Base-by-base conservation (phyloP, 2,329 filamentous ascomycete species). In the Colletotrichum liaoningense region DNA sequence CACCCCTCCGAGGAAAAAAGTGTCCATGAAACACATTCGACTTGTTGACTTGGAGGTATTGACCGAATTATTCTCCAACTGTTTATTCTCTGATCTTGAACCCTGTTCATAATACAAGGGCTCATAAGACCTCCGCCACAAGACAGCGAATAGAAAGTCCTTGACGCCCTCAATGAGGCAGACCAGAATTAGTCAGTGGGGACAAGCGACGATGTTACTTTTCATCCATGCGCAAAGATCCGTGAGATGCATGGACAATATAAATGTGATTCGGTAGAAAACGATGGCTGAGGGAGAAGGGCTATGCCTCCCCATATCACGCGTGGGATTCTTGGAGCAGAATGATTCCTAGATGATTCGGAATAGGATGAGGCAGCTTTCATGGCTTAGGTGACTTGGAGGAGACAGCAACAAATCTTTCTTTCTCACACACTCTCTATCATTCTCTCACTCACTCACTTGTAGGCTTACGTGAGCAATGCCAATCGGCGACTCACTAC, bases 131-230 rank as follows among this genome's bases (percentile, higher is more conserved):
- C 59, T 69, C 49, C 52, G 30, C 49, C 19, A 14, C n/a, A 5
- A 22, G 35, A 16, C 14, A 33, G 52, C 35, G 52, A 65, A 58
- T 58, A 62, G 26, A n/a, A 24, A 19, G n/a, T 12, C 62, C 35
- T 49, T 24, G 30, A n/a, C 24, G 42, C 38, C 24, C 54, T 52
- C 38, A 66, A 66, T 38, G 14, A 66, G 54, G 60, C 54, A 67
- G 64, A 67, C 19, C 12, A 5, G 12, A 54, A 38, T 26, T 12
- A 49, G 16, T 16, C 19, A 0, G 42, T 49, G 19, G 19, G 19
- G 7, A 49, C 19, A n/a, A 49, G 5, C 16, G 42, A 49, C 42
- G 42, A 11, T n/a, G 42, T 49, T 19, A 19, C 19, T 9, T 7
- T 49, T 49, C 42, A n/a, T n/a, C 19, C 19, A 49, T n/a, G 42